phyloP scores from a whole-genome alignment of 306 rosid genomes.

The Oemleria cerasiformis region DNA sequence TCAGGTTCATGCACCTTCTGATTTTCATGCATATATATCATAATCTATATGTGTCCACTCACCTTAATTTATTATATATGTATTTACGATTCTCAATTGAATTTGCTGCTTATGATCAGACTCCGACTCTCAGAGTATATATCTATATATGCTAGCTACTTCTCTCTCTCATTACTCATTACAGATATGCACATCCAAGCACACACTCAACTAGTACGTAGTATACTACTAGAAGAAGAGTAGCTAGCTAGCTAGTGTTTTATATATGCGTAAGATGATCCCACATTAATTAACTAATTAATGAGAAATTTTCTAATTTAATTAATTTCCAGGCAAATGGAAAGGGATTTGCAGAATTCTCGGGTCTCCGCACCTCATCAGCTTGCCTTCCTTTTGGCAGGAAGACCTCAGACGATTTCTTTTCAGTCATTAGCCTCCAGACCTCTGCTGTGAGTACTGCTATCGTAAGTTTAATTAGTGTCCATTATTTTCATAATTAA shows the following conservation, averaged over 20 bases:
- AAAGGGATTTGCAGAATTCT: constrained; percentile 76
- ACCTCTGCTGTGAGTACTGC: constrained; percentile 75
- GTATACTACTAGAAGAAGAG: too few relatives aligned
- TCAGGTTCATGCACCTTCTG: constrained; percentile 49
- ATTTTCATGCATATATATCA: not conserved
- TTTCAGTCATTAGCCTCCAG: constrained; percentile 68
- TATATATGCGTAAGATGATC: not conserved
- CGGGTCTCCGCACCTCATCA: constrained; percentile 72
- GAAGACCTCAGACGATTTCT: constrained; percentile 71
- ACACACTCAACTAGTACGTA: too few relatives aligned
- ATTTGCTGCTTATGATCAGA: too few relatives aligned
- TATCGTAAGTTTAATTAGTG: too few relatives aligned
- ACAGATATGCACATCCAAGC: not conserved
- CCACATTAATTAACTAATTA: too few relatives aligned
- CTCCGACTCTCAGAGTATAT: too few relatives aligned
- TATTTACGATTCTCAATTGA: too few relatives aligned
- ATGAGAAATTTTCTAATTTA: not conserved
- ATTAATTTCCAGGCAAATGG: constrained; percentile 48
- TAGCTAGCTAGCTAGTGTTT: not conserved
- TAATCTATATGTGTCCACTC: too few relatives aligned
- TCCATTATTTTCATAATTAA: too few relatives aligned
- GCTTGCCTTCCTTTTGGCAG: constrained; percentile 53
- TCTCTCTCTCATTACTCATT: not conserved
- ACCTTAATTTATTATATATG: too few relatives aligned
- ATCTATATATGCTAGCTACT: not conserved